Conservation (phyloP, 768 basidiomycete genomes). For the Leccinum subtestaceum region DNA sequence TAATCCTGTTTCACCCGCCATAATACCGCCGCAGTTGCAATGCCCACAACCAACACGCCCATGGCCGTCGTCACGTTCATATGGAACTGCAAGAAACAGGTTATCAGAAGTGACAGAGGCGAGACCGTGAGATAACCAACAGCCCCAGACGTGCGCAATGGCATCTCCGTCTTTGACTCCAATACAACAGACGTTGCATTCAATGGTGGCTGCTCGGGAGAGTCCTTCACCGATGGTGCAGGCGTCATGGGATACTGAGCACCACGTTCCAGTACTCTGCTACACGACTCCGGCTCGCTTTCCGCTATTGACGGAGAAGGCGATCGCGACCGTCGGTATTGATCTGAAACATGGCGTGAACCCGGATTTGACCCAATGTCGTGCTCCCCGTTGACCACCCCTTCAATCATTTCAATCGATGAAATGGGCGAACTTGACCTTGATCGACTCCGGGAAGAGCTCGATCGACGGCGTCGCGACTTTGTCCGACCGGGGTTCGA, state of each 20-base stretch:
- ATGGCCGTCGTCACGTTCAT: constrained; percentile 47
- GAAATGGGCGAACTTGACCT: constrained; percentile 35
- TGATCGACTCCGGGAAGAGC: constrained; percentile 40
- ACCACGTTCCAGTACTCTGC: constrained; percentile 15
- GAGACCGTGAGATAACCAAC: constrained; percentile 28
- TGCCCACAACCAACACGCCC: constrained; percentile 61
- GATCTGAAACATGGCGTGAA: constrained; percentile 26
- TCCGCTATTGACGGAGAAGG: constrained; percentile 31
- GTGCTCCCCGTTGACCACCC: constrained; percentile 18
- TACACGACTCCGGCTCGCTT: constrained; percentile 29
- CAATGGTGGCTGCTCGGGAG: constrained; percentile 22
- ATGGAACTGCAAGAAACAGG: constrained; percentile 27
- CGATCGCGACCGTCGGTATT: constrained; percentile 26
- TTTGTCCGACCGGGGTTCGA: constrained; percentile 52
- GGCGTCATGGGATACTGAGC: constrained; percentile 31
- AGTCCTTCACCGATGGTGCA: constrained; percentile 31
- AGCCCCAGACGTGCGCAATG: constrained; percentile 22
- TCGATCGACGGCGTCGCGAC: constrained; percentile 42
- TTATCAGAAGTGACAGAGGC: constrained; percentile 15
- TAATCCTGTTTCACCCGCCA: constrained; percentile 61
- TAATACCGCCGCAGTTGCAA: constrained; percentile 69
- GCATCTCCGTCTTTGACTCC: constrained; percentile 18
- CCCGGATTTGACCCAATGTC: constrained; percentile 16
- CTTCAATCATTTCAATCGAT: constrained; percentile 35
- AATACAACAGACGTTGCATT: constrained; percentile 8